Conservation (phyloP, 2,329 filamentous ascomycete species). For the Fusarium lyarnte region DNA sequence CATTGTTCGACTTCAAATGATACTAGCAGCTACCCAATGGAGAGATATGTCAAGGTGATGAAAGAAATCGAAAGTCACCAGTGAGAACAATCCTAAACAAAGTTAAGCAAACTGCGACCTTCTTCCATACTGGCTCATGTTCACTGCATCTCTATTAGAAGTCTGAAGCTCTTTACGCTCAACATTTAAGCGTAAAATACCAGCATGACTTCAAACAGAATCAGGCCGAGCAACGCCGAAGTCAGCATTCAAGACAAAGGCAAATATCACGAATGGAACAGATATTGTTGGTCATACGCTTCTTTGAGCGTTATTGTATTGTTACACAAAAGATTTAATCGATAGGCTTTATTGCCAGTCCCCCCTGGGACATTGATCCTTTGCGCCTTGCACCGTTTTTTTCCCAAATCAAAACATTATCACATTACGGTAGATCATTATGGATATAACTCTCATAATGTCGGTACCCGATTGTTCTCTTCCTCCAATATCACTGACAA, state of each 20-base stretch:
- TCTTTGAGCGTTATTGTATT: slow-evolving; percentile 38
- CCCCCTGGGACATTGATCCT: slow-evolving; percentile 32
- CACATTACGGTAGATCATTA: slow-evolving; percentile 36
- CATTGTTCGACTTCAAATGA: neutral
- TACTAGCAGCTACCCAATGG: neutral
- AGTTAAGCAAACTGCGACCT: too few relatives aligned
- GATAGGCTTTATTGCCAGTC: slow-evolving; percentile 23
- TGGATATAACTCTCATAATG: slow-evolving; percentile 25
- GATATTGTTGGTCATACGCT: slow-evolving; percentile 10
- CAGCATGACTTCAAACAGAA: neutral
- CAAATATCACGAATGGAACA: neutral
- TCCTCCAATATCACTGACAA: slow-evolving; percentile 34
- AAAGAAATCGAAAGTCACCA: neutral
- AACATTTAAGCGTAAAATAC: fast-evolving
- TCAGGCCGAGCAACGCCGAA: neutral
- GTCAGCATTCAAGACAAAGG: too few relatives aligned
- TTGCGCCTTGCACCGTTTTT: slow-evolving; percentile 28
- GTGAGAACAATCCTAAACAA: neutral
- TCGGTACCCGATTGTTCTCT: slow-evolving; percentile 32
- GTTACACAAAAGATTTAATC: slow-evolving; percentile 36
- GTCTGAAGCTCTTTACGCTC: neutral
- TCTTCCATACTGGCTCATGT: neutral
- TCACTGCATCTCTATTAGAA: too few relatives aligned
- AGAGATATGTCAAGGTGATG: neutral
- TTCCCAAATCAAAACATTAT: slow-evolving; percentile 19